Evolutionary conservation across 2,329 filamentous ascomycete species (phyloP).

Genomic region (Xylaria sp.): DNA sequence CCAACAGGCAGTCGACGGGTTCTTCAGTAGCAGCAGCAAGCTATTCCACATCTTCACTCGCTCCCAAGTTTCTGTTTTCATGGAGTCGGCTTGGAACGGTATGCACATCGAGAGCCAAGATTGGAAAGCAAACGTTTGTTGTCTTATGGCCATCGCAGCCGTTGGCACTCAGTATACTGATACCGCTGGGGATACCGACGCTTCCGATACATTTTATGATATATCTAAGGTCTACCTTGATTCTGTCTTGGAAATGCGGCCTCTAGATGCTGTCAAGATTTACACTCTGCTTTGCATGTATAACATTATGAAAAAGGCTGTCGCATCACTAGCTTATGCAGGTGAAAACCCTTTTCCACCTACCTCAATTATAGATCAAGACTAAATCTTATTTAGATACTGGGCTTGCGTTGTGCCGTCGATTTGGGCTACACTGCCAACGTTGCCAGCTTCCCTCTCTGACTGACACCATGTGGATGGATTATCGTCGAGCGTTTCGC

Average conservation of each 20-base stretch:
- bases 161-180: not conserved
- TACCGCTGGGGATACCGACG: not conserved
- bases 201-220: not conserved
- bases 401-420: slow-evolving; percentile 4
- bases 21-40: slow-evolving; percentile 7
- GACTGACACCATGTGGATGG: slow-evolving; percentile 9
- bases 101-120: not conserved
- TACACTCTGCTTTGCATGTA: slow-evolving; percentile 6
- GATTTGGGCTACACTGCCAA: not conserved
- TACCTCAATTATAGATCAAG: too few species aligned
- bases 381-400: not conserved
- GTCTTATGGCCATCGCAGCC: slow-evolving; percentile 10
- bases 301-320: not conserved
- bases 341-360: not conserved
- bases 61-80: not conserved
- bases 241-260: not conserved
- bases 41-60: slow-evolving; percentile 6
- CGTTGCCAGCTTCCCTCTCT: not conserved
- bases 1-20: not conserved
- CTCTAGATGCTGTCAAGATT: slow-evolving; percentile 14
- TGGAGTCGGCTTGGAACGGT: slow-evolving; percentile 1
- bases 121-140: slow-evolving; percentile 6
- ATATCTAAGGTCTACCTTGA: slow-evolving; percentile 4
- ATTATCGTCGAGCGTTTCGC: slow-evolving; percentile 3
- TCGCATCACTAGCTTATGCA: not conserved